These are phyloP conservation scores for Didymella exigua DNA, from an alignment of 2,329 filamentous ascomycete species.

Conservation along the genomic window DNA sequence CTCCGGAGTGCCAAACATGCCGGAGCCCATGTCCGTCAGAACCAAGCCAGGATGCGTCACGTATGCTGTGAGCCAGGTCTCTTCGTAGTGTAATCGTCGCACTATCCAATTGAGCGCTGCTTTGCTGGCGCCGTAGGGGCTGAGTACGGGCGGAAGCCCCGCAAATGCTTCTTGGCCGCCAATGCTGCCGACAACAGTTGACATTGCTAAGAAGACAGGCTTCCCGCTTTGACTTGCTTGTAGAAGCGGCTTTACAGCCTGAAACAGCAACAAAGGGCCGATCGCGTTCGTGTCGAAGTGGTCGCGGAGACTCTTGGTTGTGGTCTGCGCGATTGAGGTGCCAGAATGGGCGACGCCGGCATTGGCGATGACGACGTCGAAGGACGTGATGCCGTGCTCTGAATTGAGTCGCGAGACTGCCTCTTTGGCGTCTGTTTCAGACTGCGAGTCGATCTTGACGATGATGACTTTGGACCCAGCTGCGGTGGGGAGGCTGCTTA, in stretches of 20 bases:
- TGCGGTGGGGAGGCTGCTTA: background rate
- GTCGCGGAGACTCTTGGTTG: background rate
- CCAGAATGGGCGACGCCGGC: background rate
- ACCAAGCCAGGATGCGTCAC: constrained; percentile 1
- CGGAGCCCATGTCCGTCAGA: background rate
- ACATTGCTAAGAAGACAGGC: background rate
- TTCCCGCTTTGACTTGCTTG: background rate
- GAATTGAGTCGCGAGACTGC: background rate
- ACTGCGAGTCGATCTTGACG: background rate
- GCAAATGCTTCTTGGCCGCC: background rate
- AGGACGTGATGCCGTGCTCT: background rate
- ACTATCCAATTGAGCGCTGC: background rate
- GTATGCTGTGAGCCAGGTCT: background rate
- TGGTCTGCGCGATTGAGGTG: background rate
- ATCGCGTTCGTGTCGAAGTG: background rate
- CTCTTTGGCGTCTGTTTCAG: constrained; percentile 1
- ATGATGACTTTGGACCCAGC: background rate
- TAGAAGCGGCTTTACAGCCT: background rate
- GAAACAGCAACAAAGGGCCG: background rate
- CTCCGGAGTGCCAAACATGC: background rate
- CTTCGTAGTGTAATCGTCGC: background rate
- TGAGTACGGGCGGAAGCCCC: background rate
- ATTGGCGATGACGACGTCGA: background rate
- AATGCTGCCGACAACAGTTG: background rate
- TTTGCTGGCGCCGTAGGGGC: background rate